Conservation (phyloP, 192 early-diverging fungal species). For the Dispira simplex region DNA sequence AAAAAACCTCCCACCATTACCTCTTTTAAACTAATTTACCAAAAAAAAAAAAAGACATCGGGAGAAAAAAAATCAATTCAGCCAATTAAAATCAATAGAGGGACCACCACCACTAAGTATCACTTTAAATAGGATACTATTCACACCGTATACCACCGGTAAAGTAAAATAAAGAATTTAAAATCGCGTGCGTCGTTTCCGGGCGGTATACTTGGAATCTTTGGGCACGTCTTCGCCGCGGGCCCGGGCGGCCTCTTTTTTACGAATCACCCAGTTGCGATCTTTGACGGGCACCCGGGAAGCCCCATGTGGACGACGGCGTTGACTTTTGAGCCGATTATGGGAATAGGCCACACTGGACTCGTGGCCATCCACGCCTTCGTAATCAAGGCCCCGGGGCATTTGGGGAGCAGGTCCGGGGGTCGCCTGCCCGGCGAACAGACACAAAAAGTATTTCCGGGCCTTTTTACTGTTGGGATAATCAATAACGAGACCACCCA, state of each 20-base stretch:
- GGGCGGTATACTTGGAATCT: constrained; percentile 90
- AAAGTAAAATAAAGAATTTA: constrained; percentile 22
- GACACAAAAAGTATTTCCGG: constrained; percentile 90
- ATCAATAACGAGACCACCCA: constrained; percentile 88
- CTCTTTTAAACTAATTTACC: no score
- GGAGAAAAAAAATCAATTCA: no score
- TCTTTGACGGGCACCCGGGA: constrained; percentile 56
- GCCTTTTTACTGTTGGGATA: constrained; percentile 95
- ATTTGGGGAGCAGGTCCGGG: constrained; percentile 21
- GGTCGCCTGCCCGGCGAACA: constrained; percentile 78
- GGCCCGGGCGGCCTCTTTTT: constrained; percentile 72
- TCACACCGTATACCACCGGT: no score
- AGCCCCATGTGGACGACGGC: constrained; percentile 16
- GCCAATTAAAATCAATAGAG: no score
- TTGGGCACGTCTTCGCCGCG: constrained; percentile 66
- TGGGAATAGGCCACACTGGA: neutral
- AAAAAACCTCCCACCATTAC: no score
- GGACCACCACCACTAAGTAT: no score
- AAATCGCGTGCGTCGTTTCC: constrained; percentile 81
- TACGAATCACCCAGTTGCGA: constrained; percentile 76
- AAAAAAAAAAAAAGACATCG: no score
- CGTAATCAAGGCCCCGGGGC: constrained; percentile 21
- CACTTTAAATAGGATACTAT: no score
- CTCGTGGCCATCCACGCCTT: constrained; percentile 12
- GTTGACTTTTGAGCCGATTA: constrained; percentile 21